Percentiles rank a stretch among this genome's conserved stretches.
phyloP scores from a whole-genome alignment of 2,329 filamentous ascomycete species.

The Colletotrichum kahawae region DNA sequence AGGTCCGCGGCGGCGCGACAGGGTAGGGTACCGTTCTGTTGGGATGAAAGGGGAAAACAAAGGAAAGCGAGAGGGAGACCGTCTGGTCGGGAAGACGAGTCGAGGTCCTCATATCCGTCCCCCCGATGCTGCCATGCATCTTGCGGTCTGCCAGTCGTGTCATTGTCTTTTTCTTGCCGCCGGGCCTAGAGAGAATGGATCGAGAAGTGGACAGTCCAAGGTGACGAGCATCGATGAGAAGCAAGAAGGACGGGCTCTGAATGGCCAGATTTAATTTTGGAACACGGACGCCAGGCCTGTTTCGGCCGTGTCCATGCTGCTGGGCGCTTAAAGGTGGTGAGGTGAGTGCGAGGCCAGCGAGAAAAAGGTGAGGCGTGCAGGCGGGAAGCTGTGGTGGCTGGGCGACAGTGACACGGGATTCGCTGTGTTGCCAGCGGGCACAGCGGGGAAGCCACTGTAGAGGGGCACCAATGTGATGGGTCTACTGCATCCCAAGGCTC shows the following conservation, averaged over 20 bases:
- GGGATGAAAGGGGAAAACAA: slow-evolving; percentile 9
- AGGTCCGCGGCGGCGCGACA: background rate
- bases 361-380: background rate
- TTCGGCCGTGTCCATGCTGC: slow-evolving; percentile 7
- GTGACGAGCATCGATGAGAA: slow-evolving; percentile 1
- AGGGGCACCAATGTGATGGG: slow-evolving; percentile 5
- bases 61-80: background rate
- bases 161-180: slow-evolving; percentile 6
- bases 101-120: slow-evolving; percentile 11
- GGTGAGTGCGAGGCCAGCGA: background rate
- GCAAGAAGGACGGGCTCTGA: background rate
- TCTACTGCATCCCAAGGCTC: background rate
- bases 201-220: slow-evolving; percentile 11
- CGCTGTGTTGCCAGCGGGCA: background rate
- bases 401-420: background rate
- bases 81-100: background rate
- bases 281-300: slow-evolving; percentile 15
- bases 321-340: slow-evolving; percentile 19
- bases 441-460: background rate
- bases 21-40: slow-evolving; percentile 9
- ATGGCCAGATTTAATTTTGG: slow-evolving; percentile 15
- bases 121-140: background rate
- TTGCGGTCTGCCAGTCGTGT: slow-evolving; percentile 5
- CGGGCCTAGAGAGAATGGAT: background rate
- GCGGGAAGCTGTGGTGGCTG: background rate